A percentile compares a stretch with the other conserved stretches of the same genome.
These are phyloP conservation scores for Apophysomyces trapeziformis DNA, from an alignment of 371 early-diverging fungal genomes.

Conservation along the genomic window DNA sequence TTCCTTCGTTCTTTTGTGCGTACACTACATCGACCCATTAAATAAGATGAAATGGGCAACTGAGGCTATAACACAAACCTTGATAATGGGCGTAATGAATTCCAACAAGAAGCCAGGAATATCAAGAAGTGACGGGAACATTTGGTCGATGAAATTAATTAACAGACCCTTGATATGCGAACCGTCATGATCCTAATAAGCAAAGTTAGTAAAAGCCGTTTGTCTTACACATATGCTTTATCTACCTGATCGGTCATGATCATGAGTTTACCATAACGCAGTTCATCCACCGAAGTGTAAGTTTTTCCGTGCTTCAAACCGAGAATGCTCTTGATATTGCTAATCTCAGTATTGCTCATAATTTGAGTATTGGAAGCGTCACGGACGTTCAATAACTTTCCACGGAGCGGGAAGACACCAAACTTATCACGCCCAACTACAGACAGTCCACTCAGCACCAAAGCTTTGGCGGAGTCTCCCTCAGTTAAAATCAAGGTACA, in stretches of 20 bases:
- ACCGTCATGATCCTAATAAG: slow-evolving; percentile 94
- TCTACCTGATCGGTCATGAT: slow-evolving; percentile 99
- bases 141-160: slow-evolving; percentile 98
- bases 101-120: slow-evolving; percentile 96
- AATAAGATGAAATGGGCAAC: background rate
- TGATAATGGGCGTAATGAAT: slow-evolving; percentile 99
- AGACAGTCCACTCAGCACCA: slow-evolving; percentile 94
- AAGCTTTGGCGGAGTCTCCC: slow-evolving; percentile 99
- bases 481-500: slow-evolving; percentile 99
- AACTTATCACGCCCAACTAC: slow-evolving; percentile 96
- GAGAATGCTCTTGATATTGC: slow-evolving; percentile 94
- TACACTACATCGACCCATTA: slow-evolving; percentile 28
- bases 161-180: slow-evolving; percentile 99
- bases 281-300: slow-evolving; percentile 75
- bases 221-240: background rate
- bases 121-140: slow-evolving; percentile 95
- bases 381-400: slow-evolving; percentile 99
- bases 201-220: background rate
- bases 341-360: slow-evolving; percentile 91
- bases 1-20: slow-evolving; percentile 64
- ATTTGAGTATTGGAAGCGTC: slow-evolving; percentile 88
- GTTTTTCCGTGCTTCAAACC: slow-evolving; percentile 93
- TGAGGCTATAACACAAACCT: slow-evolving; percentile 47
- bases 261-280: slow-evolving; percentile 99
- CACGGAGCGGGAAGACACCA: slow-evolving; percentile 99